Evolutionary conservation across 2,329 filamentous ascomycete genomes (phyloP).

Genomic region (Ceratocystis cubensis): DNA sequence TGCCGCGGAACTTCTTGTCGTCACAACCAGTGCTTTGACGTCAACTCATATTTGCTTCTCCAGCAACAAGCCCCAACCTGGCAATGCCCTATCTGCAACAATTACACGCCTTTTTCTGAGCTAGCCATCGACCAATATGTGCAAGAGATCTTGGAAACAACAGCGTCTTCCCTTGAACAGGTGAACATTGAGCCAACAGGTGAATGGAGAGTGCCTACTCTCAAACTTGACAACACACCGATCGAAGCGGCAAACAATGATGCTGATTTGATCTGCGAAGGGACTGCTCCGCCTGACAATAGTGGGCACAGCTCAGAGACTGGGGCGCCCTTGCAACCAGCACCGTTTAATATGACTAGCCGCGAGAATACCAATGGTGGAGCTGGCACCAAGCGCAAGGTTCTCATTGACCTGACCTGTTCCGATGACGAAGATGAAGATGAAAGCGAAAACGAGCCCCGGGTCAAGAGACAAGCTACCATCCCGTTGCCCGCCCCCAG

Average conservation of each 20-base stretch:
- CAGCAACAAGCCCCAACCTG: constrained; percentile 95
- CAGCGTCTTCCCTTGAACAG: constrained; percentile 59
- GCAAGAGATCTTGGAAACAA: constrained; percentile 68
- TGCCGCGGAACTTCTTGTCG: constrained; percentile 68
- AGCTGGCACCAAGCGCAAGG: constrained; percentile 37
- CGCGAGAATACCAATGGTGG: constrained; percentile 23
- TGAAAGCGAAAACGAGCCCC: constrained; percentile 38
- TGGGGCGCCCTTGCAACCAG: background rate
- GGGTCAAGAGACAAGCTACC: constrained; percentile 36
- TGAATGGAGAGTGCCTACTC: constrained; percentile 44
- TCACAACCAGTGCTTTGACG: constrained; percentile 93
- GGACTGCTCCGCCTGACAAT: background rate
- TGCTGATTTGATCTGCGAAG: constrained; percentile 30
- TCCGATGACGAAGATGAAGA: constrained; percentile 42
- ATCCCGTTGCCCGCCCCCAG: no score
- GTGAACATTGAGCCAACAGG: constrained; percentile 85
- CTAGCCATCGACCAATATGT: constrained; percentile 84
- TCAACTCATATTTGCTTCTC: constrained; percentile 76
- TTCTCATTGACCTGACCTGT: constrained; percentile 48
- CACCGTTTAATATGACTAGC: background rate
- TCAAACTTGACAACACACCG: constrained; percentile 8
- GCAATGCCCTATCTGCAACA: constrained; percentile 91
- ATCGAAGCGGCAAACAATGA: constrained; percentile 34
- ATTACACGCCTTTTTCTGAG: constrained; percentile 63
- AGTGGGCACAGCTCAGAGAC: background rate